Evolutionary conservation across 23 red algal species (phyloP), one percentile per base, ranked within the genome.

Genomic region (Porphyridium purpureum): DNA sequence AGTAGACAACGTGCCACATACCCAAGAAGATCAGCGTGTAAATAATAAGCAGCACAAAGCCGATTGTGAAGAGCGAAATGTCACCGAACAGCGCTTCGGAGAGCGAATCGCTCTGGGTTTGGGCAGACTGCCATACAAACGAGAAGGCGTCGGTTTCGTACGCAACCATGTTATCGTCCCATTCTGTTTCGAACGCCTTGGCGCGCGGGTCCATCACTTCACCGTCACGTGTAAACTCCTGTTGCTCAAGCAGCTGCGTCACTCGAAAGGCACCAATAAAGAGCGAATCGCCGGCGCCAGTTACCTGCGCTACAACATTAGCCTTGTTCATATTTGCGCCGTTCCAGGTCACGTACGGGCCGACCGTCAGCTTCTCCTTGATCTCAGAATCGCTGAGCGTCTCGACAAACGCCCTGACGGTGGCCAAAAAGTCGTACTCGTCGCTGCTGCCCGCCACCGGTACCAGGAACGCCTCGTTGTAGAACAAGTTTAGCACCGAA

Each of bases 11-110:
- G 50, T 82, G 75, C 29, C 69, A 82, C 5, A 70, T 64, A 21
- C 75, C 75, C 11, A 82, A 47, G 54, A 69, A 82, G 9, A 82
- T 31, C 27, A 70, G 54, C 55, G 70, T 57, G 54, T 82, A 82
- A 20, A 82, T 30, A 36, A 53, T 48, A 6, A 82, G 65, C 64
- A 82, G 47, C 20, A 68, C 52, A 41, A 82, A 69, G 17, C 75
- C 75, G 21, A 63, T 28, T 4, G 54, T 28, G 9, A 82, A 52
- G 54, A 69, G 27, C 6, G 75, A 54, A 7, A 82, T 26, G 34
- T 82, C 75, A 30, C 65, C 65, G 5, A 29, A 62, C 15, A 82
- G 44, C 21, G 75, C 75, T 15, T 52, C 4, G 5, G 41, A 35
- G 5, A 82, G 62, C n/a, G 64, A 51, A 2, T 82, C 75, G 20